These are phyloP conservation scores for Trichoderma cornu-damae DNA, from an alignment of 2,329 filamentous ascomycete species.

Conservation along the genomic window DNA sequence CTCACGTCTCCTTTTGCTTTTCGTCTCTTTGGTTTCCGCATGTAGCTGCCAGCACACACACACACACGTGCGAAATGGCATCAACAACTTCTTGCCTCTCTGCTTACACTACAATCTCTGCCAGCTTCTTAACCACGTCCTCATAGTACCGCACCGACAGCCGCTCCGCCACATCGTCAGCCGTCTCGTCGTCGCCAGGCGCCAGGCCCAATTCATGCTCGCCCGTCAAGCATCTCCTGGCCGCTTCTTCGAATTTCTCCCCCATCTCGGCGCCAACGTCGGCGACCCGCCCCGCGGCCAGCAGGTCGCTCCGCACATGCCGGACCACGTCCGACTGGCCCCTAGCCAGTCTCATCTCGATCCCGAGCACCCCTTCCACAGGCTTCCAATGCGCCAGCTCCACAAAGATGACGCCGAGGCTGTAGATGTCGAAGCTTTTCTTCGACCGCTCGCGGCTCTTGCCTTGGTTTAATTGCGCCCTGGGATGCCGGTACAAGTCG, in stretches of 20 bases:
- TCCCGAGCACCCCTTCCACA: slow-evolving; percentile 40
- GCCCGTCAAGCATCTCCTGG: slow-evolving; percentile 35
- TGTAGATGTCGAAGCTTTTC: slow-evolving; percentile 50
- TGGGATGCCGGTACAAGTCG: slow-evolving; percentile 49
- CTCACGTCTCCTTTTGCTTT: too few relatives aligned
- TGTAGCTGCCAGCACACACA: background rate
- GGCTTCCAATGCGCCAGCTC: slow-evolving; percentile 51
- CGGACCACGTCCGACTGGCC: slow-evolving; percentile 37
- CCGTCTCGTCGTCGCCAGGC: slow-evolving; percentile 38
- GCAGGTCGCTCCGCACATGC: slow-evolving; percentile 32
- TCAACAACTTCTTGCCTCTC: too few relatives aligned
- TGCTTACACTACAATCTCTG: slow-evolving; percentile 33
- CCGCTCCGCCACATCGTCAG: slow-evolving; percentile 36
- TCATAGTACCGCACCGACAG: slow-evolving; percentile 41
- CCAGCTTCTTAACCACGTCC: slow-evolving; percentile 41
- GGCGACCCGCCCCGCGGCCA: slow-evolving; percentile 29
- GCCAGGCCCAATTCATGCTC: slow-evolving; percentile 34
- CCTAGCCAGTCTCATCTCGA: slow-evolving; percentile 33
- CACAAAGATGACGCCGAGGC: slow-evolving; percentile 47
- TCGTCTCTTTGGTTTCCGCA: background rate
- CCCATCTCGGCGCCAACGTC: slow-evolving; percentile 38
- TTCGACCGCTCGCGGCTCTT: slow-evolving; percentile 35
- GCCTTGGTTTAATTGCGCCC: slow-evolving; percentile 35
- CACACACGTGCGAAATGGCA: too few relatives aligned
- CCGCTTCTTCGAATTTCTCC: slow-evolving; percentile 37